Evolutionary conservation across 768 basidiomycete genomes (phyloP).

Genomic region (Podaxis mareebaensis): DNA sequence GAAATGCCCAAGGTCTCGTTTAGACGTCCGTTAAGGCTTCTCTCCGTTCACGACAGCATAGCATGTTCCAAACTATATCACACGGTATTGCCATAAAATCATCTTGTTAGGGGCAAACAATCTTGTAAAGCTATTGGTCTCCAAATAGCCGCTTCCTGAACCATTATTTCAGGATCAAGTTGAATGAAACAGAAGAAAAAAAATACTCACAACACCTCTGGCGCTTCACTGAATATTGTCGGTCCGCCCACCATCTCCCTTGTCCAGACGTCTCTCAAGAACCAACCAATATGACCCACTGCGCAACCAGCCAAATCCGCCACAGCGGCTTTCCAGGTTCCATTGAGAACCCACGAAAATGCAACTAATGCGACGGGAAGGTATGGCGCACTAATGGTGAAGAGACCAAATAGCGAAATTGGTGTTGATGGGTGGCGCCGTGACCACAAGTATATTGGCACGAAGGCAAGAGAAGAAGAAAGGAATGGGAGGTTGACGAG

Average conservation of each 20-base stretch:
- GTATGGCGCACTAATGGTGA: constrained; percentile 95
- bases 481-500: constrained; percentile 92
- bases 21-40: too few species aligned
- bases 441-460: constrained; percentile 97
- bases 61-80: background rate
- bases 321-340: constrained; percentile 81
- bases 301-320: constrained; percentile 83
- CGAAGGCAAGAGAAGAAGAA: constrained; percentile 89
- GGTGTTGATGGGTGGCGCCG: constrained; percentile 91
- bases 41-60: background rate
- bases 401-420: constrained; percentile 93
- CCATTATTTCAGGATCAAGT: background rate
- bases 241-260: constrained; percentile 81
- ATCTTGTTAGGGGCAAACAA: background rate
- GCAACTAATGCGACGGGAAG: constrained; percentile 89
- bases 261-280: constrained; percentile 84
- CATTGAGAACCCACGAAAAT: constrained; percentile 82
- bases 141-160: constrained; percentile 68
- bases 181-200: constrained; percentile 1
- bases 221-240: constrained; percentile 72
- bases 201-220: constrained; percentile 61
- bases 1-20: too few species aligned
- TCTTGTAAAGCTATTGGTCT: constrained; percentile 35
- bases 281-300: constrained; percentile 87
- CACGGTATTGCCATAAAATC: background rate